A percentile compares a stretch with the other conserved stretches of the same genome.
phyloP scores from a whole-genome alignment of 768 basidiomycete genomes.

The Pulveroboletus sp. region DNA sequence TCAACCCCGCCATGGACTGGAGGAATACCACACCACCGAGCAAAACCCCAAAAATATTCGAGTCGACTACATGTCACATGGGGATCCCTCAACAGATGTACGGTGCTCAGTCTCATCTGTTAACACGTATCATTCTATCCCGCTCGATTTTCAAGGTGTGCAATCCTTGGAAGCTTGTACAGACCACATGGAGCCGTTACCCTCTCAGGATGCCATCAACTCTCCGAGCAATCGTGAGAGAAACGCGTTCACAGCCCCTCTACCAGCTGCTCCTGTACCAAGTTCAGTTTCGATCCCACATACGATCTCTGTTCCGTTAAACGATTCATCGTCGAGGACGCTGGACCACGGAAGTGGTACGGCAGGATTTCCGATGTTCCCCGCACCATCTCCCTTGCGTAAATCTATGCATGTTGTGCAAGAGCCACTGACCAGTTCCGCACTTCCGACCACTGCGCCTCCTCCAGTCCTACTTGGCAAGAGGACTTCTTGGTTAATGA shows the following conservation, averaged over 20 bases:
- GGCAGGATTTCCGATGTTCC: conserved; percentile 56
- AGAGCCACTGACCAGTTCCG: conserved; percentile 38
- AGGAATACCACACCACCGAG: background rate
- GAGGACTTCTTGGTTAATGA: conserved; percentile 77
- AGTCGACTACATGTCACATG: conserved; percentile 4
- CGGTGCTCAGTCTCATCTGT: conserved; percentile 25
- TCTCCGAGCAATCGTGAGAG: conserved; percentile 7
- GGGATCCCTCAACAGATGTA: conserved; percentile 14
- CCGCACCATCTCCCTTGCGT: conserved; percentile 62
- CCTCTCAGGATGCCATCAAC: background rate
- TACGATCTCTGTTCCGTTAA: conserved; percentile 34
- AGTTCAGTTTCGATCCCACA: conserved; percentile 4
- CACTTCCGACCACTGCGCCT: conserved; percentile 35
- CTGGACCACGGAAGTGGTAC: conserved; percentile 37
- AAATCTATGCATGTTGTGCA: conserved; percentile 56
- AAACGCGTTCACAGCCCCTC: conserved; percentile 23
- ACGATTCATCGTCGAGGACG: conserved; percentile 27
- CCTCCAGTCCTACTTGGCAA: conserved; percentile 45
- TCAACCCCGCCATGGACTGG: background rate
- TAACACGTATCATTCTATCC: conserved; percentile 36
- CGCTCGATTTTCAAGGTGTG: conserved; percentile 29
- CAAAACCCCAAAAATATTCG: background rate
- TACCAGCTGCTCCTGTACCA: conserved; percentile 15
- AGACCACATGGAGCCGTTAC: conserved; percentile 20
- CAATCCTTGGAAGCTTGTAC: background rate